Base-by-base conservation (phyloP, 2,329 filamentous ascomycete species). In the Fusarium sp. region DNA sequence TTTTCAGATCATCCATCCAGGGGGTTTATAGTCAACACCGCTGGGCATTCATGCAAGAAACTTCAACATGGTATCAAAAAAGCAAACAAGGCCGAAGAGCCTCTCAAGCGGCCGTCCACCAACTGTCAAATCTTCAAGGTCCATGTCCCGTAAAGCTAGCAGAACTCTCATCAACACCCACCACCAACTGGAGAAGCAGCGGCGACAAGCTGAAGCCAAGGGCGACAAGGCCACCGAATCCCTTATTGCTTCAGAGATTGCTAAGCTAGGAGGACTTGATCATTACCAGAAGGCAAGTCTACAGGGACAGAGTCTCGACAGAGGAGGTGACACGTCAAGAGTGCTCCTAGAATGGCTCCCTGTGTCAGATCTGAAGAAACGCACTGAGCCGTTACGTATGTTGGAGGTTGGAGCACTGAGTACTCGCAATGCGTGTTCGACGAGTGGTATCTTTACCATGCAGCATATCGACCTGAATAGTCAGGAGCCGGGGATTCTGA, bases 321-420 rank as follows among this genome's bases (percentile, higher is more conserved):
- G 88, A 47, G 88, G 88, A 21, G 88, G 88, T 14, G 88, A 90
- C 72, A 89, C 85, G 48, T 89, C 87, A 13, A 83, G 77, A 56
- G 74, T 89, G 10, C 77, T 90, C 31, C 81, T 90, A 70, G 80
- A 87, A 57, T 90, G 88, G 88, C 76, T 90, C 7, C 72, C 75
- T 1, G 49, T 70, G 15, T 32, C 56, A 10, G 66, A 71, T 4
- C 64, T 77, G 38, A 73, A 66, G 49, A 57, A 61, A 23, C 51
- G 61, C 4, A 21, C 51, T 11, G 55, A 55, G 8, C 69, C 70
- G 5, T 74, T 92, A 35, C 84, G 82, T 17, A 86, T 98, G 78
- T 86, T 99, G 7, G 95, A 99, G 76, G 88, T 99, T 45, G 95
- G 95, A 8, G 90, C 93, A 1, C 79, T 99, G 48, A 96, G 92